Evolutionary conservation across 306 rosid species (phyloP), one percentile per base, ranked within the genome.

Genomic region (Quercus ilex): DNA sequence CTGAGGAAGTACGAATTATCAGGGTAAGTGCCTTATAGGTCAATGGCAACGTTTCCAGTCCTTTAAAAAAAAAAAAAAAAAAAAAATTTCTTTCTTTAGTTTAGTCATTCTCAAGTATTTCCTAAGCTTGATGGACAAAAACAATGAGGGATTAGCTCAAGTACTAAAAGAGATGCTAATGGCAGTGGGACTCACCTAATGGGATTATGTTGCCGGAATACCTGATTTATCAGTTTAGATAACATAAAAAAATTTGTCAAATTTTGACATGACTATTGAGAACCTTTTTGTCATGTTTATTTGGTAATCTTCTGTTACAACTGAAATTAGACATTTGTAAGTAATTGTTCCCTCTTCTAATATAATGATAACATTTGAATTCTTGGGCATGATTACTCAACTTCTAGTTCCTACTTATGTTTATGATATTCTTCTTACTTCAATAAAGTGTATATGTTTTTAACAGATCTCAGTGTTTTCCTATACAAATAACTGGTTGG

Each of bases 401-500:
- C 9, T 8, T 67, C 3, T 35, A 5, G 51, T n/a, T 9, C 9
- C 57, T 53, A 23, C 21, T 25, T 60, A 19, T 33, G 17, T 20
- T 63, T 65, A 56, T 30, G 67, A 30, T 55, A 52, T 57, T 76
- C 21, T 33, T 83, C 77, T 46, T 60, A 51, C 38, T 11, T 52
- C 43, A 64, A 55, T 46, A 41, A 51, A 35, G 58, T 19, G 30
- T 74, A 31, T 68, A 74, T 65, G 10, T 80, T 82, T 77, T 33
- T 69, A 62, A 77, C 92, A 95, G 97, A 77, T 87, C 89, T n/a
- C 92, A 92, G 76, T 91, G 99, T 82, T 95, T 82, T 83, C 99
- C 99, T 9, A 13, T 95, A 80, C 94, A 86, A 87, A 15, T 95
- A 74, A 92, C 97, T 79, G 99, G 99, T 72, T 95, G 97, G 98